A percentile compares a stretch with the other conserved stretches of the same genome.
phyloP scores from a whole-genome alignment of 23 red algal species.

The Pyropia yezoensis region DNA sequence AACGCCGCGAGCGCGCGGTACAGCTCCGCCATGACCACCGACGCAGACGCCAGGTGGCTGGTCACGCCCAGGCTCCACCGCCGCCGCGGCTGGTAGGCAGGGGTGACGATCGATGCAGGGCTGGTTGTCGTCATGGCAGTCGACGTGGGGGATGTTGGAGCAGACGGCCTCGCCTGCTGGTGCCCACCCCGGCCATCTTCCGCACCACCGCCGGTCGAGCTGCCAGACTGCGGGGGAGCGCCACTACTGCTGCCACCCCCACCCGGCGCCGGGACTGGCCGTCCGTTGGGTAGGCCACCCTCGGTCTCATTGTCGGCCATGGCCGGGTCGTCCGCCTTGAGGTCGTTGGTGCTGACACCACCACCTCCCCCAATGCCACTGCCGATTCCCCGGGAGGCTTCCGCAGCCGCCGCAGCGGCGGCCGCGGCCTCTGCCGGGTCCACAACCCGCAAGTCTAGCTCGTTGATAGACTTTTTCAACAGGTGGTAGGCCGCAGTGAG shows the following conservation, averaged over 20 bases:
- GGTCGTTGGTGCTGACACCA: not conserved
- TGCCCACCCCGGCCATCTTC: not conserved
- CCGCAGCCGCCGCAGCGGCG: no score
- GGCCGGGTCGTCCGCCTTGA: not conserved
- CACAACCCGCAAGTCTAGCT: slow-evolving; percentile 61
- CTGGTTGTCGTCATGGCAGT: not conserved
- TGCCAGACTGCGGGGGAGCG: no score
- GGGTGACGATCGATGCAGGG: not conserved
- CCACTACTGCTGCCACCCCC: no score
- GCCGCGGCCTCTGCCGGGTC: slow-evolving; percentile 35
- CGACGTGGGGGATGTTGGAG: not conserved
- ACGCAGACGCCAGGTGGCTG: not conserved
- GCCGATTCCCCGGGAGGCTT: not conserved
- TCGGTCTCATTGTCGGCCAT: no score
- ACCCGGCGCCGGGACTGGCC: no score
- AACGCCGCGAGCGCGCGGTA: slow-evolving; percentile 67
- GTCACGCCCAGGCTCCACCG: slow-evolving; percentile 11
- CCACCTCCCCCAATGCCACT: not conserved
- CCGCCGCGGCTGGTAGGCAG: slow-evolving; percentile 5
- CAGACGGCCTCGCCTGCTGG: not conserved
- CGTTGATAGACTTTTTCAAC: slow-evolving; percentile 62
- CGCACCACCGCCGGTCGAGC: not conserved
- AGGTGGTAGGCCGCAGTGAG: slow-evolving; percentile 87
- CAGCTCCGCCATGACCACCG: slow-evolving; percentile 66
- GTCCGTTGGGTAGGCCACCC: no score